phyloP scores from a whole-genome alignment of 1,284 basidiomycete genomes.

The Boletus smithii region DNA sequence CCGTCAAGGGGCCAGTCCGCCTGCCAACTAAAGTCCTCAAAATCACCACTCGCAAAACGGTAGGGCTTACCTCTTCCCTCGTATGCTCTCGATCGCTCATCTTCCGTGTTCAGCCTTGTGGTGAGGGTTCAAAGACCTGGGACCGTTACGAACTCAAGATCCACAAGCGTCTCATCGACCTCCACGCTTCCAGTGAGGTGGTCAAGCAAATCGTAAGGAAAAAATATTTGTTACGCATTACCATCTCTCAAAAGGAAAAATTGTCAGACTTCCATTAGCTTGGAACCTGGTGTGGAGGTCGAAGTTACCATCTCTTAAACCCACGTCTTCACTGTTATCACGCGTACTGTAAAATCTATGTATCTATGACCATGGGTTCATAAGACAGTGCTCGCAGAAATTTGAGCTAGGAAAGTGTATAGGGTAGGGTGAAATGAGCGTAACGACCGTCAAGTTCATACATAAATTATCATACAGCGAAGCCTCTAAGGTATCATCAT shows the following conservation, averaged over 20 bases:
- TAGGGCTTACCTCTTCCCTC: slow-evolving; percentile 40
- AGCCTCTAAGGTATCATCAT: slow-evolving; percentile 18
- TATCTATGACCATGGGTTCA: slow-evolving; percentile 1
- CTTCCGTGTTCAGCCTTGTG: slow-evolving; percentile 72
- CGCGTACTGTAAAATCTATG: slow-evolving; percentile 3
- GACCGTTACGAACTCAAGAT: slow-evolving; percentile 99
- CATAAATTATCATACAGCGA: slow-evolving; percentile 20
- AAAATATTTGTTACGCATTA: background rate
- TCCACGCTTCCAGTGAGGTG: slow-evolving; percentile 97
- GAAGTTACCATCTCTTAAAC: slow-evolving; percentile 89
- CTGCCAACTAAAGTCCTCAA: slow-evolving; percentile 98
- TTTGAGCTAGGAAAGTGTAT: background rate
- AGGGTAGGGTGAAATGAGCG: slow-evolving; percentile 11
- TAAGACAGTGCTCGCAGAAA: background rate
- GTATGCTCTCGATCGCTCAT: slow-evolving; percentile 7
- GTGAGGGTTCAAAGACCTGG: slow-evolving; percentile 99
- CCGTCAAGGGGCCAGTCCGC: slow-evolving; percentile 98
- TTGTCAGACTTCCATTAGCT: slow-evolving; percentile 89
- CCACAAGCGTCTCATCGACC: slow-evolving; percentile 99
- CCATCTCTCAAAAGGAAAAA: slow-evolving; percentile 5
- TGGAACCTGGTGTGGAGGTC: slow-evolving; percentile 99
- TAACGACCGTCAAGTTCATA: slow-evolving; percentile 9
- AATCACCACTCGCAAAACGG: slow-evolving; percentile 98
- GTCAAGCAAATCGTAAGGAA: slow-evolving; percentile 99
- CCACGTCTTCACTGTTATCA: background rate